Conservation (phyloP, 805 yeast species). For the Metschnikowia chrysomelidarum region DNA sequence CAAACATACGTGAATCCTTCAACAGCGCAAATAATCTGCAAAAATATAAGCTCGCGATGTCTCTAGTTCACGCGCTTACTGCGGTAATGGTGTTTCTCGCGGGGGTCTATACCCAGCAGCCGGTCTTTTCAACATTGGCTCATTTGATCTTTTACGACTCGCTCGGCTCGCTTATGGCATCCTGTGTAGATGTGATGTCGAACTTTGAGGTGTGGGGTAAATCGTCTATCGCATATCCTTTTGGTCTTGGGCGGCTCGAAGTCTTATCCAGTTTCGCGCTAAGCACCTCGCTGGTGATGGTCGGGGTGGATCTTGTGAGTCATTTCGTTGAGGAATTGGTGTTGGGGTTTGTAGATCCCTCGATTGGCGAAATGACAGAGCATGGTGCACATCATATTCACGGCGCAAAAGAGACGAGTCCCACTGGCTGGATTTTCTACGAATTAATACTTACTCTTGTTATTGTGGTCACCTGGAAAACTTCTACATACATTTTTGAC, state of each 20-base stretch:
- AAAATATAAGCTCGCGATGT: constrained; percentile 56
- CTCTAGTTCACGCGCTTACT: constrained; percentile 51
- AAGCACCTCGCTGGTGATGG: constrained; percentile 80
- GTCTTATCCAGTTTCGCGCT: constrained; percentile 85
- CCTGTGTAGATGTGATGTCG: constrained; percentile 74
- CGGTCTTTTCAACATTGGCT: constrained; percentile 71
- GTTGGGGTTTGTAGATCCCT: constrained; percentile 32
- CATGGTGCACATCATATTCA: constrained; percentile 43
- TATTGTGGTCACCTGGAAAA: constrained; percentile 25
- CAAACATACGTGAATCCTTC: constrained; percentile 61
- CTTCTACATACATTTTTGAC: constrained; percentile 35
- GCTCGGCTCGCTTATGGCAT: constrained; percentile 66
- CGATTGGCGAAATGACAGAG: constrained; percentile 19
- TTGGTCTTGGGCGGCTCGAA: constrained; percentile 90
- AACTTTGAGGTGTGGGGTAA: constrained; percentile 91
- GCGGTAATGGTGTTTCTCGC: constrained; percentile 56
- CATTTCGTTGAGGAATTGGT: constrained; percentile 80
- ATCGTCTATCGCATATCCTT: constrained; percentile 80
- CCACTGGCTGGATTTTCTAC: constrained; percentile 29
- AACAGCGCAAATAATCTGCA: constrained; percentile 60
- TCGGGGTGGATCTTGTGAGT: constrained; percentile 84
- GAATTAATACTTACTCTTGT: constrained; percentile 24
- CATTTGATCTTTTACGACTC: constrained; percentile 89
- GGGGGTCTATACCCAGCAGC: constrained; percentile 57
- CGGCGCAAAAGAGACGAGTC: constrained; percentile 19